A percentile compares a stretch with the other conserved stretches of the same genome.
Evolutionary conservation across 768 basidiomycete species (phyloP).

Genomic region (Trametes elegans): DNA sequence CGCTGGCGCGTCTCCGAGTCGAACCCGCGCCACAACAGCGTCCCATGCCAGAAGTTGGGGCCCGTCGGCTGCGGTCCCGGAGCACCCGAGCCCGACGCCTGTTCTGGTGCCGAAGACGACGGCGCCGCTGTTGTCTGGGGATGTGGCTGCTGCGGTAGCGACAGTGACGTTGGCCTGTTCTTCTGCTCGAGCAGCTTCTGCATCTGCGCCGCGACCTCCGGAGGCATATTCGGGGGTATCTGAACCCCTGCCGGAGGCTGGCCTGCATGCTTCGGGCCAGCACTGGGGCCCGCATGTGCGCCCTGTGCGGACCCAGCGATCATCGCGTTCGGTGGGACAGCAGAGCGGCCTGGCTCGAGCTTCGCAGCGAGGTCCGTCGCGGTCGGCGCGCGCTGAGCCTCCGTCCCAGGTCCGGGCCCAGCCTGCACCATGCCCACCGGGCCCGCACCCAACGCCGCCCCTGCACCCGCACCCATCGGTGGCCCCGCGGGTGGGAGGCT

Average conservation of each 20-base stretch:
- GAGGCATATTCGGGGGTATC: conserved; percentile 12
- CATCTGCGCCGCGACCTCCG: conserved; percentile 39
- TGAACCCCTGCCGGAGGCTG: not conserved
- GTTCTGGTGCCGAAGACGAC: not conserved
- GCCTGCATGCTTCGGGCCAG: not conserved
- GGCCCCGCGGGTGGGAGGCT: not conserved
- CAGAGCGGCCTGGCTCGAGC: not conserved
- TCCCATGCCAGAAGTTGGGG: conserved; percentile 45
- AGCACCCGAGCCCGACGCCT: too few species aligned
- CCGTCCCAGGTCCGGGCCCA: not conserved
- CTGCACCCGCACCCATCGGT: not conserved
- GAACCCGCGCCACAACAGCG: conserved; percentile 44
- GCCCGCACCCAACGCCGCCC: not conserved
- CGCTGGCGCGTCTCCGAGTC: conserved; percentile 31
- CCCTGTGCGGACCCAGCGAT: not conserved
- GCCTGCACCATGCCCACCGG: not conserved
- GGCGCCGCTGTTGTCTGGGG: conserved; percentile 12
- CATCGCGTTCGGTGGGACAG: not conserved
- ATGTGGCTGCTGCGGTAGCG: conserved; percentile 10
- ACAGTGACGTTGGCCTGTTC: conserved; percentile 26
- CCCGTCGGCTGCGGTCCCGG: not conserved
- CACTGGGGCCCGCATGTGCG: not conserved
- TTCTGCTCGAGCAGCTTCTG: conserved; percentile 50
- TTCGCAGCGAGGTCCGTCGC: not conserved
- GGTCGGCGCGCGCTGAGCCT: not conserved